Evolutionary conservation across 2,329 filamentous ascomycete species (phyloP).

Genomic region (Neophaeococcomyces aloes): DNA sequence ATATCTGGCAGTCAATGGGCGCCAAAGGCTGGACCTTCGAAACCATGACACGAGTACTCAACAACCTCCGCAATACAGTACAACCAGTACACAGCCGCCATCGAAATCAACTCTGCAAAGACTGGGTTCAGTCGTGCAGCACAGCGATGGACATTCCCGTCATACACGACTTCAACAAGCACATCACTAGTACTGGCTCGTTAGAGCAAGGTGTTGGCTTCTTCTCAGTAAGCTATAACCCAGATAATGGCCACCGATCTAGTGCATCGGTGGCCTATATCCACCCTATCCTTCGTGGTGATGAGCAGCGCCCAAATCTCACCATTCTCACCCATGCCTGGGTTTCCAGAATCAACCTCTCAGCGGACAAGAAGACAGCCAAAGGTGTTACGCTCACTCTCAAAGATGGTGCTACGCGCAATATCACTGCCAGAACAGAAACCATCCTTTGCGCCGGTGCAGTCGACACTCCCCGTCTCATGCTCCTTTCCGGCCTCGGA

Average conservation of each 20-base stretch:
- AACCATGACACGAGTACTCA: slow-evolving; percentile 68
- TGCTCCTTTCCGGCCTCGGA: slow-evolving; percentile 45
- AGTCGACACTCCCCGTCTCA: slow-evolving; percentile 64
- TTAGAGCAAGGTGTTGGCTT: slow-evolving; percentile 72
- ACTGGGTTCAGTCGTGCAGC: slow-evolving; percentile 77
- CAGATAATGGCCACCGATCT: slow-evolving; percentile 72
- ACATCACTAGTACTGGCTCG: slow-evolving; percentile 63
- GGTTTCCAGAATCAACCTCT: slow-evolving; percentile 70
- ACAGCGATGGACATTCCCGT: slow-evolving; percentile 69
- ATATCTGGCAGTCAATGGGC: slow-evolving; percentile 71
- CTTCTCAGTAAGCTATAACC: slow-evolving; percentile 86
- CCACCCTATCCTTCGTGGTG: slow-evolving; percentile 74
- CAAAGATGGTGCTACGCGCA: slow-evolving; percentile 46
- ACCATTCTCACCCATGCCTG: slow-evolving; percentile 80
- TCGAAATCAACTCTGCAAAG: slow-evolving; percentile 80
- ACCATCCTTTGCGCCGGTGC: slow-evolving; percentile 72
- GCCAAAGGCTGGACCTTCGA: slow-evolving; percentile 81
- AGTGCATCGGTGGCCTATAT: slow-evolving; percentile 87
- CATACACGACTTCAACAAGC: slow-evolving; percentile 74
- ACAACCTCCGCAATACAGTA: slow-evolving; percentile 80
- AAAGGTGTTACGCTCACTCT: slow-evolving; percentile 64
- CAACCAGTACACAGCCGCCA: slow-evolving; percentile 78
- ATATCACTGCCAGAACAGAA: slow-evolving; percentile 55
- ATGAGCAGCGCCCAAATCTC: slow-evolving; percentile 72
- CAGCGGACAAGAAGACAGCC: slow-evolving; percentile 49